Conservation (phyloP, 2,329 filamentous ascomycete species). For the Aspergillus ochraceus region DNA sequence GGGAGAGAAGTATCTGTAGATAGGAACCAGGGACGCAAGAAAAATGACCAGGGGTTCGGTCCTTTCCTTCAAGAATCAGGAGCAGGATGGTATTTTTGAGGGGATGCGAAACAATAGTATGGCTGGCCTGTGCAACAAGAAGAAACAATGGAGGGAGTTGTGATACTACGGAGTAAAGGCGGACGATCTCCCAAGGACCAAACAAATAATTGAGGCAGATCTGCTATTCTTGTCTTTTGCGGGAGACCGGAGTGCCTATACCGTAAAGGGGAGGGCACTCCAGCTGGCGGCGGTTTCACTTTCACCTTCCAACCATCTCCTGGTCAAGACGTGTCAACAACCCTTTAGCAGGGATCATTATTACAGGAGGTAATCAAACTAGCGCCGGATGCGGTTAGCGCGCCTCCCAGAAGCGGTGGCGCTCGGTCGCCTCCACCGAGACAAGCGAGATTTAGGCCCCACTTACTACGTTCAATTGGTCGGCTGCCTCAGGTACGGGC, state of each 20-base stretch:
- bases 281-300: neutral
- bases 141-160: neutral
- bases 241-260: neutral
- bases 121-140: neutral
- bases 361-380: slow-evolving; percentile 17
- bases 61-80: neutral
- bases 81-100: neutral
- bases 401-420: slow-evolving; percentile 15
- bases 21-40: no score
- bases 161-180: neutral
- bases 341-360: slow-evolving; percentile 16
- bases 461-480: slow-evolving; percentile 17
- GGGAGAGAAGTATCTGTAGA: no score
- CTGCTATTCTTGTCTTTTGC: neutral
- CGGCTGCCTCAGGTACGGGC: slow-evolving; percentile 19
- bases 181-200: neutral
- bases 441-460: slow-evolving; percentile 25
- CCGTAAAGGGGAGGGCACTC: no score
- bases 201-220: neutral
- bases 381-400: slow-evolving; percentile 10
- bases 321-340: slow-evolving; percentile 17
- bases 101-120: neutral
- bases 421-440: slow-evolving; percentile 15
- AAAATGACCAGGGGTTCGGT: neutral
- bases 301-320: slow-evolving; percentile 6